These are phyloP conservation scores for Teratosphaeria gauchensis DNA, from an alignment of 2,329 filamentous ascomycete species.

Conservation along the genomic window DNA sequence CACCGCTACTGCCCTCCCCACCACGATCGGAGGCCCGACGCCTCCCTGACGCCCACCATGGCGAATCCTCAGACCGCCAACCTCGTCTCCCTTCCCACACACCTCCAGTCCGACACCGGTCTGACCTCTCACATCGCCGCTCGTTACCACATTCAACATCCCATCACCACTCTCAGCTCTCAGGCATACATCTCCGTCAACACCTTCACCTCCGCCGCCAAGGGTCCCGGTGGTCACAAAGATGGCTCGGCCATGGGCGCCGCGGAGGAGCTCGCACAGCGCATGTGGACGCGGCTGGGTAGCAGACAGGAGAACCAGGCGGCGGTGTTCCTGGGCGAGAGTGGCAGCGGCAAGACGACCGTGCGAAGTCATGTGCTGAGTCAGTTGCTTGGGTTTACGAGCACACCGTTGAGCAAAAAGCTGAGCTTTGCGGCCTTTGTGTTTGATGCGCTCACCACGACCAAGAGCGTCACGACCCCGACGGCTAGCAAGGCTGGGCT, in stretches of 20 bases:
- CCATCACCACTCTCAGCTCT: slow-evolving; percentile 80
- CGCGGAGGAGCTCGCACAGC: slow-evolving; percentile 80
- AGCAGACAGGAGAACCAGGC: slow-evolving; percentile 89
- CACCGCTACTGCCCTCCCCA: neutral
- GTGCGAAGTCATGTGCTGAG: slow-evolving; percentile 81
- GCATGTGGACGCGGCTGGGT: slow-evolving; percentile 76
- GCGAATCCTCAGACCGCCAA: slow-evolving; percentile 58
- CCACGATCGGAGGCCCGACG: neutral
- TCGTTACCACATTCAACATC: slow-evolving; percentile 84
- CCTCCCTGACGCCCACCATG: slow-evolving; percentile 13
- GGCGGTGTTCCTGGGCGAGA: slow-evolving; percentile 91
- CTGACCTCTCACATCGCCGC: slow-evolving; percentile 74
- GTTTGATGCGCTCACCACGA: slow-evolving; percentile 92
- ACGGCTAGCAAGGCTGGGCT: slow-evolving; percentile 92
- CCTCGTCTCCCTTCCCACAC: slow-evolving; percentile 75
- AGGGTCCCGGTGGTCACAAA: slow-evolving; percentile 80
- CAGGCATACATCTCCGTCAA: slow-evolving; percentile 88
- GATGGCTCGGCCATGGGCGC: slow-evolving; percentile 88
- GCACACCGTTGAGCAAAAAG: slow-evolving; percentile 86
- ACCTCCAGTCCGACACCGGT: slow-evolving; percentile 58
- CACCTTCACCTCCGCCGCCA: slow-evolving; percentile 82
- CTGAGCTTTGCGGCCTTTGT: slow-evolving; percentile 88
- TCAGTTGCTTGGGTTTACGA: slow-evolving; percentile 77
- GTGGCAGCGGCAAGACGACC: slow-evolving; percentile 91
- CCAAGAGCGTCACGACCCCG: slow-evolving; percentile 89